These are phyloP conservation scores for Pythium monospermum DNA, from an alignment of 352 stramenopile species.

Conservation along the genomic window DNA sequence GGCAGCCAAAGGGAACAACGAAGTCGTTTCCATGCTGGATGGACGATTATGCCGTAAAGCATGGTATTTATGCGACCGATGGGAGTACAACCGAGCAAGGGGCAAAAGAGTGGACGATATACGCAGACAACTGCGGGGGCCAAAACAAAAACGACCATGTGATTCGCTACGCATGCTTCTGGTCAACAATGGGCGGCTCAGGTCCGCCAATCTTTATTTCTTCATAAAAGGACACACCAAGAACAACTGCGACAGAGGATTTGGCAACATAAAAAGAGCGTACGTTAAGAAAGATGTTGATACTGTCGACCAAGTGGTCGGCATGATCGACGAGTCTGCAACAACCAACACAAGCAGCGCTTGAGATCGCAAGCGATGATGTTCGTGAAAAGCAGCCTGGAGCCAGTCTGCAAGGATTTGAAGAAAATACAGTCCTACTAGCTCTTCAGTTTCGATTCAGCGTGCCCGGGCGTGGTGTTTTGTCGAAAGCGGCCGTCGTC, in stretches of 20 bases:
- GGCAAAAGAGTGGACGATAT: neutral
- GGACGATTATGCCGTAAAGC: neutral
- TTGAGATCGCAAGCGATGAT: neutral
- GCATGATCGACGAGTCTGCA: neutral
- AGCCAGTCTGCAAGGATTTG: neutral
- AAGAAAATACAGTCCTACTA: neutral
- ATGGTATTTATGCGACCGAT: too few species aligned
- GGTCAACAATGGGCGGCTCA: neutral
- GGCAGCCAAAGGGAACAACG: neutral
- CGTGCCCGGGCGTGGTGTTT: neutral
- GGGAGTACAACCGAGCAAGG: neutral
- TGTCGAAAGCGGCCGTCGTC: neutral
- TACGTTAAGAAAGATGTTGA: neutral
- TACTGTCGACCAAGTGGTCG: neutral
- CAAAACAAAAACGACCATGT: constrained; percentile 6
- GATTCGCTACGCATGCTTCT: neutral
- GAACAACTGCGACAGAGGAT: neutral
- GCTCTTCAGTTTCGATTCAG: neutral
- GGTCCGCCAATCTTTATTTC: neutral
- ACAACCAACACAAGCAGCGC: neutral
- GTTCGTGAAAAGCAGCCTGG: neutral
- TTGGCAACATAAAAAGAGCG: neutral
- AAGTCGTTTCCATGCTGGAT: neutral
- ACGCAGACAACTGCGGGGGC: constrained; percentile 3
- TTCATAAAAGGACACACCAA: neutral